Conservation (phyloP, 2,329 filamentous ascomycete genomes). For the Fusarium luffae region DNA sequence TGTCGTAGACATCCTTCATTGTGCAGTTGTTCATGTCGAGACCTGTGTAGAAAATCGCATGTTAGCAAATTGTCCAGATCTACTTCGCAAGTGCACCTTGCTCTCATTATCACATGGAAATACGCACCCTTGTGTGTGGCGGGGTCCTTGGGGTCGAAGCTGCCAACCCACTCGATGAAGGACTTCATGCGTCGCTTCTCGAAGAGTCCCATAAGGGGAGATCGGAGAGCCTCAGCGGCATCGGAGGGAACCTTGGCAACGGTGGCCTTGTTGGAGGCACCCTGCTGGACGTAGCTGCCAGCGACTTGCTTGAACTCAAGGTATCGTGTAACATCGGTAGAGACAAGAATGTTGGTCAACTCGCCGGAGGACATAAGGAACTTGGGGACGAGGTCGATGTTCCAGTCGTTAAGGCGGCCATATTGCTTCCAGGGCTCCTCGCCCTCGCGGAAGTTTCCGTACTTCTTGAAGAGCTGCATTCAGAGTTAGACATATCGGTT, state of each 20-base stretch:
- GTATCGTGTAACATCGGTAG: constrained; percentile 89
- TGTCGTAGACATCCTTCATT: constrained; percentile 99
- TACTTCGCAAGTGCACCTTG: background rate
- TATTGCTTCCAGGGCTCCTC: constrained; percentile 99
- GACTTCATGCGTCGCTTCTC: constrained; percentile 97
- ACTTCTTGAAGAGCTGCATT: constrained; percentile 91
- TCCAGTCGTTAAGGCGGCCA: constrained; percentile 97
- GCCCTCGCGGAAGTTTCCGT: constrained; percentile 81
- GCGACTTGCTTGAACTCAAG: constrained; percentile 95
- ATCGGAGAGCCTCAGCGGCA: constrained; percentile 88
- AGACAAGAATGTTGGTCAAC: constrained; percentile 97
- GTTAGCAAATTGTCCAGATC: constrained; percentile 23
- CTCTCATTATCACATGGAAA: background rate
- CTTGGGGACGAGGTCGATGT: constrained; percentile 98
- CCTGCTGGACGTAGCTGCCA: constrained; percentile 96
- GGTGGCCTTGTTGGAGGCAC: constrained; percentile 81
- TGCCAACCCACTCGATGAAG: constrained; percentile 95
- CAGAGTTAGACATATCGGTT: constrained; percentile 38
- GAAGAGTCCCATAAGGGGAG: constrained; percentile 95
- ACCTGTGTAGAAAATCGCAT: constrained; percentile 61
- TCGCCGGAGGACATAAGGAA: constrained; percentile 98
- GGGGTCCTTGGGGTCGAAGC: constrained; percentile 84
- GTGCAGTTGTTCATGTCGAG: constrained; percentile 81
- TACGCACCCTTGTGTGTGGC: constrained; percentile 86
- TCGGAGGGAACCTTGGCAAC: constrained; percentile 97